Evolutionary conservation across 2,329 filamentous ascomycete species (phyloP).

Genomic region (Mycosphaerella sp.): DNA sequence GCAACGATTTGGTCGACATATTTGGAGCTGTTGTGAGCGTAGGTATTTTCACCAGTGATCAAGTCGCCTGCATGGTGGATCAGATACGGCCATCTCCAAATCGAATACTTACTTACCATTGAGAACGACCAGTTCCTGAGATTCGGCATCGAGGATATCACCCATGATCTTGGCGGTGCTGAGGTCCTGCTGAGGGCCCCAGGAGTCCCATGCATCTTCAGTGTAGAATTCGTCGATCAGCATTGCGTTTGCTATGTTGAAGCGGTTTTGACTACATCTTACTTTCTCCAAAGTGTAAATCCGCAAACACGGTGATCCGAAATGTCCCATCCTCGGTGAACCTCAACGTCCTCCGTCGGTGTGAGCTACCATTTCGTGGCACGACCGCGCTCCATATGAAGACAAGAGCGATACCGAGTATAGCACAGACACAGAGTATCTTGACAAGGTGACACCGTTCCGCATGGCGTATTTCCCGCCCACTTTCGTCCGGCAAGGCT

Average conservation of each 20-base stretch:
- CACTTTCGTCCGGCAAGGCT: background rate
- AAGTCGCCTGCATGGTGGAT: constrained; percentile 47
- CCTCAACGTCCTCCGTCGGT: constrained; percentile 13
- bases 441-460: background rate
- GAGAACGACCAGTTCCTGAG: constrained; percentile 56
- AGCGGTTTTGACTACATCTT: background rate
- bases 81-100: background rate
- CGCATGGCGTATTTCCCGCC: background rate
- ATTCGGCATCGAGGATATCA: constrained; percentile 52
- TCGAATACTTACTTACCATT: constrained; percentile 39
- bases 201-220: constrained; percentile 30
- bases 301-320: constrained; percentile 56
- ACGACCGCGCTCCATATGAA: background rate
- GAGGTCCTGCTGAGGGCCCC: constrained; percentile 47
- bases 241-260: constrained; percentile 14
- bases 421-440: background rate
- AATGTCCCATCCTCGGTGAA: constrained; percentile 37
- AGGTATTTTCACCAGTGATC: constrained; percentile 61
- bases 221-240: constrained; percentile 29
- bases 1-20: constrained; percentile 56
- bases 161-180: constrained; percentile 53
- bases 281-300: constrained; percentile 63
- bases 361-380: background rate
- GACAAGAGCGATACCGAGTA: background rate
- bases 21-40: constrained; percentile 48